These are phyloP conservation scores for Entomortierella parvispora DNA, from an alignment of 192 early-diverging fungal species.

Conservation along the genomic window DNA sequence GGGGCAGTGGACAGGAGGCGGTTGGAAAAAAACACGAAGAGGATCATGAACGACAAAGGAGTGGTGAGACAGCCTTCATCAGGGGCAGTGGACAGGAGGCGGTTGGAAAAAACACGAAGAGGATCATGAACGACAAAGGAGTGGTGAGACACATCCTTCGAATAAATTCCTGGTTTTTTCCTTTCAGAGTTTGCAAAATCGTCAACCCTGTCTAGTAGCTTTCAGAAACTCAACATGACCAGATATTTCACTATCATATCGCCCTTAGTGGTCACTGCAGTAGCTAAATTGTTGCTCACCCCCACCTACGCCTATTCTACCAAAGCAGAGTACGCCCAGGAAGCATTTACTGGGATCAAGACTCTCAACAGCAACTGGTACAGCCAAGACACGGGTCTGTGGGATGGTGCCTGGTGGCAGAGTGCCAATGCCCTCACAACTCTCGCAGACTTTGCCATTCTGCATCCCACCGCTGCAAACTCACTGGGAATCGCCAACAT, in stretches of 20 bases:
- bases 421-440: slow-evolving; percentile 11
- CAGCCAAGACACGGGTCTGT: slow-evolving; percentile 3
- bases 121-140: not conserved
- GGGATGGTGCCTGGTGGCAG: slow-evolving; percentile 8
- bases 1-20: slow-evolving; percentile 3
- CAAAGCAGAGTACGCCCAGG: not conserved
- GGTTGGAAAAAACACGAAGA: not conserved
- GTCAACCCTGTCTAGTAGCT: not conserved
- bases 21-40: not conserved
- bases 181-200: slow-evolving; percentile 3
- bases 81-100: slow-evolving; percentile 5
- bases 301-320: slow-evolving; percentile 4
- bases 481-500: slow-evolving; percentile 6
- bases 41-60: not conserved
- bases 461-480: slow-evolving; percentile 1
- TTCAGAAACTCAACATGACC: slow-evolving; percentile 1
- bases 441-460: slow-evolving; percentile 3
- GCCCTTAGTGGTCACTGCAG: not conserved
- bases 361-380: slow-evolving; percentile 7
- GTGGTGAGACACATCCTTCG: slow-evolving; percentile 5
- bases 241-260: not conserved
- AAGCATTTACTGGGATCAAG: not conserved
- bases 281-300: slow-evolving; percentile 1
- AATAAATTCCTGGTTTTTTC: slow-evolving; percentile 1
- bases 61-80: slow-evolving; percentile 2